Conservation (phyloP, 441 rosid genomes). For the Aleurites moluccanus region DNA sequence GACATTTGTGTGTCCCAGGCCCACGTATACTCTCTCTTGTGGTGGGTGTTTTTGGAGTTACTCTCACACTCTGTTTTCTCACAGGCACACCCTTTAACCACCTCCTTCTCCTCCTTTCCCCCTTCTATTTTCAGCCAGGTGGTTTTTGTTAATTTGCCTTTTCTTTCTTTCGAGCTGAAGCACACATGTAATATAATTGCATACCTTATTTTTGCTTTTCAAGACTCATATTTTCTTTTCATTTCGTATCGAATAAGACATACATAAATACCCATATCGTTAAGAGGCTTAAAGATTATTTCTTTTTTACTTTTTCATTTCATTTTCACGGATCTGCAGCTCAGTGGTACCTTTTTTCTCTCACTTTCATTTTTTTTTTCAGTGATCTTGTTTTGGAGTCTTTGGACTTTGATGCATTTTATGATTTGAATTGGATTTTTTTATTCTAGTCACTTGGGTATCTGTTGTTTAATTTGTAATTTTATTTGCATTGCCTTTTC, state of each 20-base stretch:
- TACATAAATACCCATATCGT: neutral
- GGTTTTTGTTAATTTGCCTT: neutral
- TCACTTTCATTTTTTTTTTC: neutral
- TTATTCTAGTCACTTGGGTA: neutral
- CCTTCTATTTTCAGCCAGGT: neutral
- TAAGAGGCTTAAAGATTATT: neutral
- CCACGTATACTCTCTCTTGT: neutral
- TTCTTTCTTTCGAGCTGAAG: neutral
- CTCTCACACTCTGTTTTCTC: slow-evolving; percentile 2
- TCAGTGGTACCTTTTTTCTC: slow-evolving; percentile 1
- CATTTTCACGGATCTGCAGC: slow-evolving; percentile 21
- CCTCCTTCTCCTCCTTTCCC: slow-evolving; percentile 11
- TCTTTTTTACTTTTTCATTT: neutral
- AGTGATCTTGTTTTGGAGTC: neutral
- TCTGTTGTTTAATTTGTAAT: neutral
- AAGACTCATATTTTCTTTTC: neutral
- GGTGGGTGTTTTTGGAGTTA: neutral
- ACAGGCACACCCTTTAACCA: slow-evolving; percentile 1
- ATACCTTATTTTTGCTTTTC: neutral
- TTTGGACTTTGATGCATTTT: neutral
- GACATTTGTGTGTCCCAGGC: slow-evolving; percentile 6
- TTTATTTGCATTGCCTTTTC: neutral
- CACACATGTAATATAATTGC: neutral
- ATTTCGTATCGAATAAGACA: no score
- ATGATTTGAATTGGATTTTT: neutral